phyloP scores from a whole-genome alignment of 495 filamentous ascomycete genomes.

The Daldinia vernicosa region DNA sequence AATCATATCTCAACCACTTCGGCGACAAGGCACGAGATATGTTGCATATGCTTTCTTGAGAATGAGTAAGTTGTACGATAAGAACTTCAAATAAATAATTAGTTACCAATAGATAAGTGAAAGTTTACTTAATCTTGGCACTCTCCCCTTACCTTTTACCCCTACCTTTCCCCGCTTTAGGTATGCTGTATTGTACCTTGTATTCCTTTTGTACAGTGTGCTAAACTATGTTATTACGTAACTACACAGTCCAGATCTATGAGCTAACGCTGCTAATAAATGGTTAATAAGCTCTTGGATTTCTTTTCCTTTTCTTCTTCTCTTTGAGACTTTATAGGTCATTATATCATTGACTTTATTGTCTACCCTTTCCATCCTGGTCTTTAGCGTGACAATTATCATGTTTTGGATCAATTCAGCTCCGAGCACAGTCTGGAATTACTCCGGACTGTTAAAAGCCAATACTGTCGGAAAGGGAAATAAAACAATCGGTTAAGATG shows the following conservation, averaged over 20 bases:
- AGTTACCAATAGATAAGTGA: background rate
- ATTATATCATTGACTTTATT: background rate
- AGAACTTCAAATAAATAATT: background rate
- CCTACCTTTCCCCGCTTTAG: background rate
- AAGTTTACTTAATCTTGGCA: background rate
- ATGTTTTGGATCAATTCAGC: background rate
- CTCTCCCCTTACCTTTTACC: too few relatives aligned
- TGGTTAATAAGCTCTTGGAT: background rate
- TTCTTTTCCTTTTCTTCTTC: background rate
- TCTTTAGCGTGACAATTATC: background rate
- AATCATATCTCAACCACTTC: background rate
- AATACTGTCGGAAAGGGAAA: background rate
- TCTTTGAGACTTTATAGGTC: background rate
- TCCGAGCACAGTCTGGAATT: background rate
- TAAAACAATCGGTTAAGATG: background rate
- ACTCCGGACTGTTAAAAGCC: background rate
- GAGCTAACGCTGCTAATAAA: background rate
- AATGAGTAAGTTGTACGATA: background rate
- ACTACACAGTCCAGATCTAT: background rate
- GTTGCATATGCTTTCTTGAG: too few relatives aligned
- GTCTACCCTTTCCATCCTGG: background rate
- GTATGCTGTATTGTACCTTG: background rate
- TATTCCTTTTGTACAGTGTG: background rate
- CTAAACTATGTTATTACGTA: background rate
- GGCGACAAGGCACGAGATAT: conserved; percentile 5